Evolutionary conservation across 495 filamentous ascomycete species (phyloP).

Genomic region (Melanomma pulvis-pyrius): DNA sequence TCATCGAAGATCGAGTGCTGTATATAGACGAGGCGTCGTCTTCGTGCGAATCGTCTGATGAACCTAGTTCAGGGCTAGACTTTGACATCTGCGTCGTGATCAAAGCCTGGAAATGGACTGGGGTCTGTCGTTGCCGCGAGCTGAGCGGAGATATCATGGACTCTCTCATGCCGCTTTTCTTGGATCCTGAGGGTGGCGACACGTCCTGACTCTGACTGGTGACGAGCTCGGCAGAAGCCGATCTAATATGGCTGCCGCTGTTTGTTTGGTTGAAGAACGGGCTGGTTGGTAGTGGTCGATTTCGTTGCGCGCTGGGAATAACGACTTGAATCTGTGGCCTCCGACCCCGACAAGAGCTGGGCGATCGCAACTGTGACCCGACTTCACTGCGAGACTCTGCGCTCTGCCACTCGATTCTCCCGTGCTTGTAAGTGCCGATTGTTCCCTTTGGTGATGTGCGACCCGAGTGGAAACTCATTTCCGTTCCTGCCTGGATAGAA

Average conservation of each 20-base stretch:
- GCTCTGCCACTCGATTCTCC: constrained; percentile 38
- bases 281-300: constrained; percentile 28
- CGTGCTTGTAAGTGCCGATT: constrained; percentile 45
- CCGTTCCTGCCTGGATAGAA: constrained; percentile 15
- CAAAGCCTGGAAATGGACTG: background rate
- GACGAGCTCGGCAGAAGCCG: constrained; percentile 12
- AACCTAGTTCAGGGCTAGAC: constrained; percentile 1
- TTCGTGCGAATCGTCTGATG: constrained; percentile 32
- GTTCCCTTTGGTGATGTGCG: constrained; percentile 13
- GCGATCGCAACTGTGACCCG: constrained; percentile 7
- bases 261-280: constrained; percentile 23
- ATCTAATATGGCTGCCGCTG: constrained; percentile 14
- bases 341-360: constrained; percentile 27
- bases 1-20: constrained; percentile 36
- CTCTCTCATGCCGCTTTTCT: constrained; percentile 4
- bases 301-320: constrained; percentile 34
- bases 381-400: constrained; percentile 7
- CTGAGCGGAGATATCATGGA: constrained; percentile 33
- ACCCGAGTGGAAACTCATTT: constrained; percentile 19
- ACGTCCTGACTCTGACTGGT: constrained; percentile 12
- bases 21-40: constrained; percentile 35
- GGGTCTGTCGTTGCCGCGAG: constrained; percentile 6
- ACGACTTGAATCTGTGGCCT: constrained; percentile 40
- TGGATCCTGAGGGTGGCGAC: constrained; percentile 29
- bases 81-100: constrained; percentile 6